Base-by-base conservation (phyloP, 495 filamentous ascomycete genomes). In the Penicillium verhagenii region DNA sequence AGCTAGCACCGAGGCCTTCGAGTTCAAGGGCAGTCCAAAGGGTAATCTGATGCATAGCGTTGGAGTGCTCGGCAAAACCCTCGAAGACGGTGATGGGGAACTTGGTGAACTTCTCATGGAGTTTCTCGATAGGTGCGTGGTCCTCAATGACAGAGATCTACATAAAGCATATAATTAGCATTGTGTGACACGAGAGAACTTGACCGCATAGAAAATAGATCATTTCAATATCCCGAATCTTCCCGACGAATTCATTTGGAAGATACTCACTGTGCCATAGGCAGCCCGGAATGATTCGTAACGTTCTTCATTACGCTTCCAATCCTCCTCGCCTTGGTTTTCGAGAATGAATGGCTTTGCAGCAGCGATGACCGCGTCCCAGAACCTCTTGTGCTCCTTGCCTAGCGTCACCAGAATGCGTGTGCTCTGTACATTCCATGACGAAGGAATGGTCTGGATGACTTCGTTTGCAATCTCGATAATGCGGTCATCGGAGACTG, bases 21-120 rank as follows among this genome's bases (percentile, higher is more conserved):
- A 61, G 38, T 37, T 69, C 68, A 19, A 77, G 65, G 1, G 73
- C 74, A 23, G 61, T 67, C 74, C 73, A 77, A 28, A 71, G 55
- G 23, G 25, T 33, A 21, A 33, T 33, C 14, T 48, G 28, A 21
- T 48, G 46, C 46, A 48, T 48, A 2, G 26, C 46, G 16, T 35
- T 48, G 46, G 26, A 33, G 26, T 35, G 46, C 18, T 48, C 26
- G 26, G 29, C 25, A 7, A 20, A 48, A 1, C 29, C 46, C 26
- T 48, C 46, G 13, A 21, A 33, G 26, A 21, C 29, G 3, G 1
- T 21, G 14, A 33, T 6, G 20, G 25, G 29, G 46, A 33, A 21
- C 1, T 48, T 10, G 25, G 46, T 21, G 46, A 35, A 31, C 4
- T 33, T 48, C 26, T 16, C 46, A 20, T 48, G 13, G 4, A 33